Base-by-base conservation (phyloP, 768 basidiomycete genomes). In the Mycena capillaripes region DNA sequence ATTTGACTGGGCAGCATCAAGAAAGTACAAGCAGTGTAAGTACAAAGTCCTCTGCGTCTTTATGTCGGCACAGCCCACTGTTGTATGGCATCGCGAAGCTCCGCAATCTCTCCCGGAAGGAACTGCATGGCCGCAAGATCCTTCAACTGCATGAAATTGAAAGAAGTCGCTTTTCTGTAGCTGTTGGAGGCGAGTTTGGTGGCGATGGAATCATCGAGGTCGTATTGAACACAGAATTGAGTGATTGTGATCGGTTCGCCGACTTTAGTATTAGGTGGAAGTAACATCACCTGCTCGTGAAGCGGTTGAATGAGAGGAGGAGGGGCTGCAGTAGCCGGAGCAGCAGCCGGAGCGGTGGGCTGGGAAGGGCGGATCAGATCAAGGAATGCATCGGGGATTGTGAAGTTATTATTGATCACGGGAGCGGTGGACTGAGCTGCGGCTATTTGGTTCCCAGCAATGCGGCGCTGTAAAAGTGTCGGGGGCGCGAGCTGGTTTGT, bases 61-160 rank as follows among this genome's bases (percentile, higher is more conserved):
- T n/a, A n/a, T n/a, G n/a, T n/a, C n/a, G n/a, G n/a, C 36, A 48
- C 21, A 4, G 53, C 63, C 70, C 70, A 71, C 14, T n/a, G 8
- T 4, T 29, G 21, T 9, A 71, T 52, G 0, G 71, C 71, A 0
- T 68, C 53, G 0, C 66, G n/a, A 9, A 72, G 21, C 30, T 73
- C 66, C 0, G 61, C 71, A 53, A 69, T 65, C 36, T 73, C 67
- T 0, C 71, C 71, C 3, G 36, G 52, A 0, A 63, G 32, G 17
- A 73, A 69, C 0, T 27, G 2, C 34, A 73, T 64, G 1, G 5
- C 1, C 8, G 1, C 19, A 3, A 73, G 40, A 1, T 73, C 66
- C 2, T 12, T 27, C 0, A 73, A 16, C 11, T n/a, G 14, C 3
- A 64, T 52, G 2, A 59, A 42, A 12, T 29, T 19, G 14, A 69